phyloP scores from a whole-genome alignment of 2,329 filamentous ascomycete genomes.

The Colletotrichum graminicola region DNA sequence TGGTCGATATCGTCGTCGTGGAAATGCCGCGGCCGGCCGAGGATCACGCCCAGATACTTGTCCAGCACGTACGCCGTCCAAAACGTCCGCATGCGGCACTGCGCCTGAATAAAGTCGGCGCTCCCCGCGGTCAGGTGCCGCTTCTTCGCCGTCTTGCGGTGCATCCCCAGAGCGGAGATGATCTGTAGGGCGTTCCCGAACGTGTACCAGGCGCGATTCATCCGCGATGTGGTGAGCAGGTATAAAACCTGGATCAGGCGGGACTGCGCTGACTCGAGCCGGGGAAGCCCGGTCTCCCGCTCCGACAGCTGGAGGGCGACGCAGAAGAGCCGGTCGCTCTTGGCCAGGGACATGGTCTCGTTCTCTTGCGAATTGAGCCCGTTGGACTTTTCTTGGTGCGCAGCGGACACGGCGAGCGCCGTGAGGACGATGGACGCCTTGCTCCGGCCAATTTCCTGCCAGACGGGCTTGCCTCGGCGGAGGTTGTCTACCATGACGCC shows the following conservation, averaged over 20 bases:
- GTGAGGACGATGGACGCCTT: constrained; percentile 62
- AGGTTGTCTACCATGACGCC: constrained; percentile 55
- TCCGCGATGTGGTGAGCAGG: constrained; percentile 68
- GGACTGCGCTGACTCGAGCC: constrained; percentile 66
- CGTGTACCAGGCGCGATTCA: constrained; percentile 71
- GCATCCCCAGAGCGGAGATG: constrained; percentile 57
- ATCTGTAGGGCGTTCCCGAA: constrained; percentile 70
- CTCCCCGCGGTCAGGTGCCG: constrained; percentile 19
- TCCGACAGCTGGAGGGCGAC: constrained; percentile 53
- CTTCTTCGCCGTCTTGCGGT: constrained; percentile 54
- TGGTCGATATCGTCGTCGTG: constrained; percentile 76
- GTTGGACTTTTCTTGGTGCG: constrained; percentile 58
- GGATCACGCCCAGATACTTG: constrained; percentile 72
- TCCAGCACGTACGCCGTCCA: constrained; percentile 74
- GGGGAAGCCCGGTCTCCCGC: constrained; percentile 46
- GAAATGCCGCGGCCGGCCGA: constrained; percentile 70
- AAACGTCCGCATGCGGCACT: constrained; percentile 69
- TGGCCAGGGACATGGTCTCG: constrained; percentile 45
- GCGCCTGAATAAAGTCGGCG: constrained; percentile 59
- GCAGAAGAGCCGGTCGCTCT: constrained; percentile 58
- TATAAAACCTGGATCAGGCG: constrained; percentile 70
- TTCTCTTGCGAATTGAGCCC: constrained; percentile 44
- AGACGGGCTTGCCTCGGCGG: constrained; percentile 52
- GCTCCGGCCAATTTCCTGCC: constrained; percentile 56
- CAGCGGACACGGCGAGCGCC: constrained; percentile 61